Evolutionary conservation across 495 filamentous ascomycete genomes (phyloP), one percentile per base, ranked within the genome.

Genomic region (Xylaria flabelliformis): DNA sequence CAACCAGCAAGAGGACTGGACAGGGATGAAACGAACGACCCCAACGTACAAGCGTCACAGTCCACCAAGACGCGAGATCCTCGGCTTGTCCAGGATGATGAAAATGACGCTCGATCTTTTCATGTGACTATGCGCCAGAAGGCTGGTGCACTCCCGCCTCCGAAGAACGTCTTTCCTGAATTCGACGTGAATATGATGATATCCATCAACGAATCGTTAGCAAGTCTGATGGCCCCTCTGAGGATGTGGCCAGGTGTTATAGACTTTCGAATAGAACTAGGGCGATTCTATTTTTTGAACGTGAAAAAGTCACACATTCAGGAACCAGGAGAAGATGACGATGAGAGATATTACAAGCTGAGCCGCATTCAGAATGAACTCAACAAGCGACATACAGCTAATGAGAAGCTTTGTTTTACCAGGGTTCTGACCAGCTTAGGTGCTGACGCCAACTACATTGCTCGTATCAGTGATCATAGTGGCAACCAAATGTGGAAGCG

Each of bases 221-320:
- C 64, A 76, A 71, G 24, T 71, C 80, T 83, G 73, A 72, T 80
- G 73, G 29, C 63, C 21, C 69, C 64, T 15, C 26, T 80, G 26
- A 64, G 68, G 39, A 72, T 78, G 17, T 78, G 78, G 61, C n/a
- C 67, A 39, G 85, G 85, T 34, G 75, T 75, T 24, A 32, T 87
- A 32, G 46, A 63, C 9, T 61, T 86, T 15, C 79, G 78, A 36
- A 82, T 78, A 17, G 81, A 86, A 21, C 75, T 88, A 41, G 85
- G 85, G 1, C 82, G 85, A 10, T 73, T 82, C 29, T 74, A 83
- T 17, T 62, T 86, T 8, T 63, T 71, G 2, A 73, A 70, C 1
- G 64, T 82, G 19, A 50, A 73, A 10, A 12, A 53, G 21, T 21
- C 59, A 72, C 13, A 73, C 65, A 21, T 83, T 66, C 73, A 80